Percentiles rank a stretch among this genome's conserved stretches.
Evolutionary conservation across 2,329 filamentous ascomycete genomes (phyloP).

Genomic region (Coniochaeta prunicola): DNA sequence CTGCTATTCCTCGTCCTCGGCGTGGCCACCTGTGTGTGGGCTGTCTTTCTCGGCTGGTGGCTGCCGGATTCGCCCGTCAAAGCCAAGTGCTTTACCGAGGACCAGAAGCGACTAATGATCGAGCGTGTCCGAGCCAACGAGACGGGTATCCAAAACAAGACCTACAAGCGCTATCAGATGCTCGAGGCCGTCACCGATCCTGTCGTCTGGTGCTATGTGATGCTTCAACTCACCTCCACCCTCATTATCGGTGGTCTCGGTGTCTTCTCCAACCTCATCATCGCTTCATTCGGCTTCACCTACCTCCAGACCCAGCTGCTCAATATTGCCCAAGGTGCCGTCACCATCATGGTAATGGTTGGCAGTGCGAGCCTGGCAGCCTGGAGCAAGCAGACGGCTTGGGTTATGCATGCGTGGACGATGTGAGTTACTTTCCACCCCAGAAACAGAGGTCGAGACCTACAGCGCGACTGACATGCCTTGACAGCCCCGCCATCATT

Average conservation of each 20-base stretch:
- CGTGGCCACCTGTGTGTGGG: constrained; percentile 5
- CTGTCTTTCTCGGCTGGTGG: constrained; percentile 26
- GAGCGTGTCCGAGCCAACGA: constrained; percentile 30
- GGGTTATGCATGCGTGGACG: constrained; percentile 16
- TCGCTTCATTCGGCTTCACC: constrained; percentile 29
- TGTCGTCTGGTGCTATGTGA: constrained; percentile 18
- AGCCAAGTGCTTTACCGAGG: constrained; percentile 38
- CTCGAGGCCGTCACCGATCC: constrained; percentile 29
- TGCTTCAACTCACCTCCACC: constrained; percentile 16
- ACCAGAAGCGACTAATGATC: constrained; percentile 6
- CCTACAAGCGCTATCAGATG: constrained; percentile 26
- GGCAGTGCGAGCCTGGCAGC: constrained; percentile 24
- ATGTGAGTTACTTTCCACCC: constrained; percentile 13
- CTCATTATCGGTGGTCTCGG: constrained; percentile 26
- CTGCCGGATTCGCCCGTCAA: constrained; percentile 45
- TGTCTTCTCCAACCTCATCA: constrained; percentile 31
- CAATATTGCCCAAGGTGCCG: constrained; percentile 28
- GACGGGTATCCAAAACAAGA: constrained; percentile 28
- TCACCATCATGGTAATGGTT: constrained; percentile 28
- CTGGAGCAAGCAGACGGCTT: constrained; percentile 13
- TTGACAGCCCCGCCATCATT: constrained; percentile 22
- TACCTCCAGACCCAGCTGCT: constrained; percentile 29
- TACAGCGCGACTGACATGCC: constrained; percentile 2
- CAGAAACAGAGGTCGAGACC: not conserved
- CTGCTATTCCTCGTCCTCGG: too few relatives aligned